Evolutionary conservation across 2,329 filamentous ascomycete genomes (phyloP), one percentile per base, ranked within the genome.

Genomic region (Colletotrichum gloeosporioides): DNA sequence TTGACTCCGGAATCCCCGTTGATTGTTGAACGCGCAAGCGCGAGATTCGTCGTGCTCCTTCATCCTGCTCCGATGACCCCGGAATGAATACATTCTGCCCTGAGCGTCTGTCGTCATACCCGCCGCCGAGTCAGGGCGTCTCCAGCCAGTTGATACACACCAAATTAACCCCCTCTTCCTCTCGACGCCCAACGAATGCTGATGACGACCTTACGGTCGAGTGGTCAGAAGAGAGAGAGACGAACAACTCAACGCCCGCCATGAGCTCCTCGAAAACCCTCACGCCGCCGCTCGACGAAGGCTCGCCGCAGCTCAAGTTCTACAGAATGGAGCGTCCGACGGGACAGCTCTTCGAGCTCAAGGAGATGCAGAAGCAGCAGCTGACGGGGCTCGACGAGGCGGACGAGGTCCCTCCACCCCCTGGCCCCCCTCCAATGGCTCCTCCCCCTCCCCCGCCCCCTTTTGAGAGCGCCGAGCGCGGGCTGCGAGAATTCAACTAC

Each of bases 401-500:
- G 13, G 69, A 53, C 10, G 32, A 49, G 27, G n/a, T 36, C 22
- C 69, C 36, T 62, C 68, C 68, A 8, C 68, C 68, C 13, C 68
- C 57, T 29, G 36, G 68, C 36, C 57, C 68, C 3, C 68, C 68
- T 25, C 68, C 68, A n/a, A 9, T n/a, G 27, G 36, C 36, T n/a
- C 55, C 68, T 49, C 68, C 68, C 36, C 57, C 68, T 62, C 68
- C 68, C 12, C 16, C 53, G 10, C 68, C 68, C 57, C 15, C 22
- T 27, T 22, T 39, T n/a, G 55, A 53, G 22, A 68, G 62, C 73
- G 73, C 39, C 44, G 73, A 76, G 69, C 73, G 73, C 39, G 69
- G 69, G 39, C 63, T 76, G 39, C 73, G 73, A 44, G 69, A 73
- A 12, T 73, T 73, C 63, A 76, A 76, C 73, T 76, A 76, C 73